Percentiles rank a stretch among this genome's conserved stretches.
Evolutionary conservation across 1,284 basidiomycete species (phyloP).

Genomic region (Apiotrichum brassicae): DNA sequence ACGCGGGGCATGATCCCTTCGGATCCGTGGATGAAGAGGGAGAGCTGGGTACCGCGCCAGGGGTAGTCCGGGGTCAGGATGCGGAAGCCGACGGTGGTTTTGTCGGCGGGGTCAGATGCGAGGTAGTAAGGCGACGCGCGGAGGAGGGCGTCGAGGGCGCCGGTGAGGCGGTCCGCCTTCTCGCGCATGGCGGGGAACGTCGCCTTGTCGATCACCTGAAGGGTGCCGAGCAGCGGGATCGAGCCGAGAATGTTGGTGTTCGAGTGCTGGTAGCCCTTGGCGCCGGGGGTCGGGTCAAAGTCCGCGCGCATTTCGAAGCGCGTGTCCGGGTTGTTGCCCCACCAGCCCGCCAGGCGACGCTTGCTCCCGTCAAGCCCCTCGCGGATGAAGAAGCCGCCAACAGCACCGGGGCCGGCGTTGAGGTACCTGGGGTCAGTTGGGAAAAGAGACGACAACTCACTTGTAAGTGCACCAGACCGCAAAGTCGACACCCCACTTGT

Average conservation of each 20-base stretch:
- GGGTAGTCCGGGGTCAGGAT: conserved; percentile 74
- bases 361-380: conserved; percentile 40
- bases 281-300: conserved; percentile 79
- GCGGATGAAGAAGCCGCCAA: conserved; percentile 61
- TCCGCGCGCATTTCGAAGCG: conserved; percentile 83
- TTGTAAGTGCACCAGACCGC: conserved; percentile 98
- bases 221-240: conserved; percentile 70
- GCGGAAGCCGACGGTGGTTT: conserved; percentile 56
- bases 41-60: conserved; percentile 75
- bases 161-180: conserved; percentile 66
- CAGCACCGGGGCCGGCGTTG: conserved; percentile 90
- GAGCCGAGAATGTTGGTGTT: conserved; percentile 80
- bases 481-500: conserved; percentile 94
- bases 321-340: conserved; percentile 82
- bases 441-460: conserved; percentile 32
- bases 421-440: too few species aligned
- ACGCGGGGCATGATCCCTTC: conserved; percentile 66
- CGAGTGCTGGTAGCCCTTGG: conserved; percentile 91
- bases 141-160: conserved; percentile 62
- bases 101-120: conserved; percentile 11
- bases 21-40: conserved; percentile 60
- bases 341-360: conserved; percentile 86
- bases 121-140: conserved; percentile 57
- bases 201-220: conserved; percentile 71
- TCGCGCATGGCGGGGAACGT: conserved; percentile 63